Evolutionary conservation across 257 asterid species (phyloP).

Genomic region (Euphrasia confusa): DNA sequence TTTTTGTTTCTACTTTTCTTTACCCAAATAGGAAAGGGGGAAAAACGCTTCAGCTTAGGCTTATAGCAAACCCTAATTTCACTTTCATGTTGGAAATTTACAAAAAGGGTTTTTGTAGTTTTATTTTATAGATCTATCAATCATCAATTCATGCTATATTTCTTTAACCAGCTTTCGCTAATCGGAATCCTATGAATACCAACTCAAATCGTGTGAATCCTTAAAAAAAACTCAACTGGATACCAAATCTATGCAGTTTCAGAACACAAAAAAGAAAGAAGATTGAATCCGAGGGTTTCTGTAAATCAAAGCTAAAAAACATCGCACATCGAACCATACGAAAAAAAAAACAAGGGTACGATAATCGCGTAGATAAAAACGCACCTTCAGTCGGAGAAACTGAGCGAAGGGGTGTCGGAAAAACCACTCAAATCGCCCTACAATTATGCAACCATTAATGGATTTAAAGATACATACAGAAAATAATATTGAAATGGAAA

Average conservation of each 20-base stretch:
- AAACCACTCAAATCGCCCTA: constrained; percentile 23
- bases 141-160: background rate
- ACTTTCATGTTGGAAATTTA: background rate
- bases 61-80: constrained; percentile 4
- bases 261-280: background rate
- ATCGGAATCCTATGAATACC: background rate
- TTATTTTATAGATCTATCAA: constrained; percentile 20
- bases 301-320: constrained; percentile 4
- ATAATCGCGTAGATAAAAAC: constrained; percentile 1
- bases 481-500: background rate
- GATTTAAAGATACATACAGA: background rate
- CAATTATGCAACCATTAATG: background rate
- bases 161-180: background rate
- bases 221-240: too few species aligned
- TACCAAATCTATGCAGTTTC: background rate
- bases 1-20: background rate
- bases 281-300: background rate
- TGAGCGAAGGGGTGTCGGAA: constrained; percentile 4
- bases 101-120: too few species aligned
- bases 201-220: constrained; percentile 2
- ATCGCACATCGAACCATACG: background rate
- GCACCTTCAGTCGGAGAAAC: constrained; percentile 24
- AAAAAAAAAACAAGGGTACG: constrained; percentile 9
- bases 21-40: background rate
- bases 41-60: background rate